Base-by-base conservation (phyloP, 1,284 basidiomycete genomes). In the Moesziomyces sp. region DNA sequence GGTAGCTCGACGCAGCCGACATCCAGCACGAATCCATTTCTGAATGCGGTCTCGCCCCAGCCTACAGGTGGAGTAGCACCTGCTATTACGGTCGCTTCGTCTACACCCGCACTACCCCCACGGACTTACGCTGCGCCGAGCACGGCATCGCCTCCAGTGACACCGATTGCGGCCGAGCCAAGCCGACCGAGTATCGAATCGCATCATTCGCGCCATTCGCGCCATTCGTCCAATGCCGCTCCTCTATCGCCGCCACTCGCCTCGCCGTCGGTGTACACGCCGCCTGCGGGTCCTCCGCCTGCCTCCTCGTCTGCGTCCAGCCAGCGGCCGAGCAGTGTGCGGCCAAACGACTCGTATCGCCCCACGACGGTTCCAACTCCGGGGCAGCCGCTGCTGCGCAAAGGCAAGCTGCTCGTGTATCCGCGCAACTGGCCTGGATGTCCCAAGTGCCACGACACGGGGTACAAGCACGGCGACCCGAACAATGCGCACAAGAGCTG, bases 401-500 rank as follows among this genome's bases (percentile, higher is more conserved):
- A 74, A 24, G 71, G 71, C 30, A 77, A 74, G 43, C 51, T 77
- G 3, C 63, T 77, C 48, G 63, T 77, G 23, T 77, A 74, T 14
- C 74, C 74, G 4, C 54, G 52, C 26, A 57, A 61, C 49, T 67
- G 71, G 71, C 47, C 52, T 5, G 74, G 71, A 8, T 77, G 74
- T 49, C 58, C 64, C 24, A 77, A 77, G 49, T 77, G 74, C 40
- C 52, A 74, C 43, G 68, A 74, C 18, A 77, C 70, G 7, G 74
- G 74, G 18, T 77, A 74, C 64, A 77, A 74, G 45, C 67, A 71
- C n/a, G 59, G 57, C 16, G 74, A 77, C 40, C 74, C 74, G 30
- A 67, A 53, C 52, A 63, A 77, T 35, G 70, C 74, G 34, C 68
- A 68, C 50, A 66, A 62, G 34, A 67, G 57, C 62, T 75, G 72